These are phyloP conservation scores for Aspergillus chevalieri DNA, from an alignment of 2,329 filamentous ascomycete genomes.

Conservation along the genomic window DNA sequence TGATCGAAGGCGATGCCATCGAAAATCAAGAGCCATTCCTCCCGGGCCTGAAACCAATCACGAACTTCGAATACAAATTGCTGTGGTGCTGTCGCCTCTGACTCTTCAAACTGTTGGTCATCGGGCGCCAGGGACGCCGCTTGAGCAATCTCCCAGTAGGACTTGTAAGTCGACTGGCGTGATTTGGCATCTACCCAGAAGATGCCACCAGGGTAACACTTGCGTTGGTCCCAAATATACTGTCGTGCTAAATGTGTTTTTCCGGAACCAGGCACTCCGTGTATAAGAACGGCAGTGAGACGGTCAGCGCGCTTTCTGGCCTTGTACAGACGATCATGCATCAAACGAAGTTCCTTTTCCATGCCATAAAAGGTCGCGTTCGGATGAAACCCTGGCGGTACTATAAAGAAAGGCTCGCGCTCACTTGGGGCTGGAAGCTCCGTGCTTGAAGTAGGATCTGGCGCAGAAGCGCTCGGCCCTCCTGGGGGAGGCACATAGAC, in stretches of 20 bases:
- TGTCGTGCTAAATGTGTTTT: conserved; percentile 65
- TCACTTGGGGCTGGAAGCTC: conserved; percentile 19
- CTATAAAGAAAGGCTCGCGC: conserved; percentile 35
- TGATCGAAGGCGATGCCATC: conserved; percentile 60
- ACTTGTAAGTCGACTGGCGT: conserved; percentile 52
- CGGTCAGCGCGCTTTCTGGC: conserved; percentile 52
- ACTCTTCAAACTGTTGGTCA: conserved; percentile 33
- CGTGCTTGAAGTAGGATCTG: conserved; percentile 19
- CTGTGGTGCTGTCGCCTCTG: conserved; percentile 34
- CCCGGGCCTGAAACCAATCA: conserved; percentile 55
- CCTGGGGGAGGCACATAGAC: conserved; percentile 8
- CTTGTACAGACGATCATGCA: conserved; percentile 57
- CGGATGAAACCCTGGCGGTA: conserved; percentile 54
- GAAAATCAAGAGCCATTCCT: conserved; percentile 63
- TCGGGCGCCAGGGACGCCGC: conserved; percentile 46
- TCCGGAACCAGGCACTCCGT: conserved; percentile 59
- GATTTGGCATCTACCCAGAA: conserved; percentile 65
- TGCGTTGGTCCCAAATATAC: conserved; percentile 57
- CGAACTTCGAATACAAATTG: conserved; percentile 54
- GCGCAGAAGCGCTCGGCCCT: conserved; percentile 19
- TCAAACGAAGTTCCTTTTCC: conserved; percentile 50
- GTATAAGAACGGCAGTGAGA: conserved; percentile 58
- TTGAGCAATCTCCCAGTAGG: conserved; percentile 61
- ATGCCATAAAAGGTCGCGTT: conserved; percentile 61
- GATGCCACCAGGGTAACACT: conserved; percentile 58